phyloP scores from a whole-genome alignment of 148 eudicot species.

The Oxyria digyna region DNA sequence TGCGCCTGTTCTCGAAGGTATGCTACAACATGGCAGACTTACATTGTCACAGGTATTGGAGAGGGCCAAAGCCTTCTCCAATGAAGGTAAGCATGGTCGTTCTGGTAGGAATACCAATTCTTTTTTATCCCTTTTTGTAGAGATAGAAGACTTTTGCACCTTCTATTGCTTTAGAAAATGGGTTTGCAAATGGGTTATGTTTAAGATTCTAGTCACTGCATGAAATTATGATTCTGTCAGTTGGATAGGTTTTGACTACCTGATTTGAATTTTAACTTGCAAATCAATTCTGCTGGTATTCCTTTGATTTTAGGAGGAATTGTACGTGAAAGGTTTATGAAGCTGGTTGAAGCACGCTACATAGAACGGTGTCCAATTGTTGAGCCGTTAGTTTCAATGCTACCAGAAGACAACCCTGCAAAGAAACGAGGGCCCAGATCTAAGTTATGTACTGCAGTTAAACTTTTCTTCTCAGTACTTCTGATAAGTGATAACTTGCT shows the following conservation, averaged over 20 bases:
- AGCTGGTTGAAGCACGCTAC: slow-evolving; percentile 47
- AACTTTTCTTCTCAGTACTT: background rate
- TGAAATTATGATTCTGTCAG: background rate
- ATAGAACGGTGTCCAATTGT: slow-evolving; percentile 74
- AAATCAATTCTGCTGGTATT: background rate
- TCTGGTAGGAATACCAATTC: background rate
- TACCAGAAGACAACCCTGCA: slow-evolving; percentile 27
- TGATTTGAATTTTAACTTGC: background rate
- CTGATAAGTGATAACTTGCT: slow-evolving; percentile 1
- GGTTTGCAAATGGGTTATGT: background rate
- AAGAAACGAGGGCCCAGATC: slow-evolving; percentile 41
- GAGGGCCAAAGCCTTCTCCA: slow-evolving; percentile 23
- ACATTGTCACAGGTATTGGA: slow-evolving; percentile 55
- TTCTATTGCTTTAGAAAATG: background rate
- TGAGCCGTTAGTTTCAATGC: slow-evolving; percentile 49
- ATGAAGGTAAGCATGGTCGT: slow-evolving; percentile 24
- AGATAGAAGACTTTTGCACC: background rate
- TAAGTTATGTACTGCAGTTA: slow-evolving; percentile 20
- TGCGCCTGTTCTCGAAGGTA: slow-evolving; percentile 48
- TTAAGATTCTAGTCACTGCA: background rate
- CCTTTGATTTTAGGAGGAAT: slow-evolving; percentile 10
- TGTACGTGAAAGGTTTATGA: slow-evolving; percentile 37
- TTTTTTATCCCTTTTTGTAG: background rate
- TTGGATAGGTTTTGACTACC: background rate
- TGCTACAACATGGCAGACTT: slow-evolving; percentile 91